phyloP scores from a whole-genome alignment of 164 flowering plant genomes.

The Umbilicus rupestris region DNA sequence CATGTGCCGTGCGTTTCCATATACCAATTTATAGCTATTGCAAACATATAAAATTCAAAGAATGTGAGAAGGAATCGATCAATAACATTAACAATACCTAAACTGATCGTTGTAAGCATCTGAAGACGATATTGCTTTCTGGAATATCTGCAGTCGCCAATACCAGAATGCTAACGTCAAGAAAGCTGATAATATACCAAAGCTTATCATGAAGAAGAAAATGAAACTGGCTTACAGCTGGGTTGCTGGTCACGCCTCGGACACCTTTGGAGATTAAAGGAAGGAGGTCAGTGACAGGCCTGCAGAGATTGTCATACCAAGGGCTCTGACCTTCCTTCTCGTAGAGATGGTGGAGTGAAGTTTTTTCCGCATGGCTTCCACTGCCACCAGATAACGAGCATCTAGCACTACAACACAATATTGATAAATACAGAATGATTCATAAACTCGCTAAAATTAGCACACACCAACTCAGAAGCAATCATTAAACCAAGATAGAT shows the following conservation, averaged over 20 bases:
- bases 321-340: slow-evolving; percentile 93
- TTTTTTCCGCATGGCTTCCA: slow-evolving; percentile 45
- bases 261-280: slow-evolving; percentile 84
- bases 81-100: slow-evolving; percentile 31
- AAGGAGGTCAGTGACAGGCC: slow-evolving; percentile 93
- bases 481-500: no score
- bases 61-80: not conserved
- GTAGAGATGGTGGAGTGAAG: slow-evolving; percentile 81
- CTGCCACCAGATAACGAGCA: slow-evolving; percentile 60
- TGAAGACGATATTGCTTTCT: slow-evolving; percentile 95
- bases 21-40: not conserved
- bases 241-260: slow-evolving; percentile 98
- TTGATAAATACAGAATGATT: not conserved
- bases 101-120: slow-evolving; percentile 91
- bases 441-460: no score
- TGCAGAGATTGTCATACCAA: slow-evolving; percentile 96
- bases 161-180: not conserved
- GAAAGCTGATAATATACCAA: not conserved
- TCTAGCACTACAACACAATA: slow-evolving; percentile 36
- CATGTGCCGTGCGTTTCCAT: not conserved
- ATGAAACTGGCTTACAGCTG: slow-evolving; percentile 46
- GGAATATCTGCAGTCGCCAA: slow-evolving; percentile 71
- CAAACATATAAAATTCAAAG: not conserved
- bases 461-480: no score
- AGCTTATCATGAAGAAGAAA: not conserved